These are phyloP conservation scores for Monilinia vaccinii-corymbosi DNA, from an alignment of 2,329 filamentous ascomycete species.

Conservation along the genomic window DNA sequence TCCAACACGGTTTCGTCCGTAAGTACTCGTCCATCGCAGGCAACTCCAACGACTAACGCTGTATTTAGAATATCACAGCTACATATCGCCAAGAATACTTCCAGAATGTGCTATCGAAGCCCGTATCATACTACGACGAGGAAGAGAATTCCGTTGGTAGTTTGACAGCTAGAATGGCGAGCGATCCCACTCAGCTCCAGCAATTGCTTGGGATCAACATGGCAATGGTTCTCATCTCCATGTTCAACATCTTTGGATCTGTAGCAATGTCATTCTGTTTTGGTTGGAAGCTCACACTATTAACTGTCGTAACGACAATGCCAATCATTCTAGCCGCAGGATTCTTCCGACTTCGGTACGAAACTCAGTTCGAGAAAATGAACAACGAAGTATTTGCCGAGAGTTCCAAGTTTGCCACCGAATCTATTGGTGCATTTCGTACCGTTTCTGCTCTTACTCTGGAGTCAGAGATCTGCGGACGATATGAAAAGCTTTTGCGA, in stretches of 20 bases:
- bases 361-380: constrained; percentile 46
- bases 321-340: constrained; percentile 38
- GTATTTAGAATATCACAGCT: constrained; percentile 26
- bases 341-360: constrained; percentile 43
- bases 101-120: constrained; percentile 35
- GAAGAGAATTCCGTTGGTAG: constrained; percentile 40
- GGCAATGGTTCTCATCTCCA: constrained; percentile 51
- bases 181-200: constrained; percentile 40
- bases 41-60: not conserved
- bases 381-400: constrained; percentile 49
- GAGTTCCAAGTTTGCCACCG: constrained; percentile 54
- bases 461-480: constrained; percentile 44
- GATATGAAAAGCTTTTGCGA: constrained; percentile 40
- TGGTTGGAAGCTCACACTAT: constrained; percentile 67
- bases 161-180: constrained; percentile 37
- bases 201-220: constrained; percentile 40
- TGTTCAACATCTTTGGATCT: constrained; percentile 57
- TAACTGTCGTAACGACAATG: constrained; percentile 51
- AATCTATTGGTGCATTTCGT: constrained; percentile 53
- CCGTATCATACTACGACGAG: constrained; percentile 35
- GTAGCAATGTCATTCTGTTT: constrained; percentile 60
- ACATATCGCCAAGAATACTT: constrained; percentile 38
- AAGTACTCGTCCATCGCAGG: constrained; percentile 13
- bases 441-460: constrained; percentile 55
- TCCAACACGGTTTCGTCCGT: constrained; percentile 34